phyloP scores from a whole-genome alignment of 2,329 filamentous ascomycete genomes.

The Dactylellina sp. region DNA sequence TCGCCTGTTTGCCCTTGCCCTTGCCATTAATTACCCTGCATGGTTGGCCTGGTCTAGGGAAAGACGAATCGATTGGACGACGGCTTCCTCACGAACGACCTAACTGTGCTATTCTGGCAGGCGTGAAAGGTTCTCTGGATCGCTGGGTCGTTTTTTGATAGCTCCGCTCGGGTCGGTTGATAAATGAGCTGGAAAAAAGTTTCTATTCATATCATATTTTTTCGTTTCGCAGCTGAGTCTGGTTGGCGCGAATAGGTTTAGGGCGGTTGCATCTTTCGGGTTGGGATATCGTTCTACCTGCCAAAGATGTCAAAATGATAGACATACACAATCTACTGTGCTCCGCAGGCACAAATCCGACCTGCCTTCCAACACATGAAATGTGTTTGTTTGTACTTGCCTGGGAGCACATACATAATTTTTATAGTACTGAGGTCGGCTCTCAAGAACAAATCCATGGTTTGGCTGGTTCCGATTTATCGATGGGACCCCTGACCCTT shows the following conservation, averaged over 20 bases:
- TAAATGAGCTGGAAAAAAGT: slow-evolving; percentile 15
- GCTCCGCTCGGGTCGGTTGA: slow-evolving; percentile 46
- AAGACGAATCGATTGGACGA: no score
- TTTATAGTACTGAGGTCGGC: background rate
- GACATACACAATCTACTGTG: no score
- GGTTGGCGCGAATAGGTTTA: slow-evolving; percentile 15
- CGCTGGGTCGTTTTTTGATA: background rate
- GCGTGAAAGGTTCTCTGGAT: slow-evolving; percentile 2
- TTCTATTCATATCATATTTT: slow-evolving; percentile 31
- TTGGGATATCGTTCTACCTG: slow-evolving; percentile 26
- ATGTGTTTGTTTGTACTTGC: slow-evolving; percentile 5
- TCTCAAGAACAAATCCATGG: slow-evolving; percentile 29
- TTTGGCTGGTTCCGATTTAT: slow-evolving; percentile 39
- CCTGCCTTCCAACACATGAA: background rate
- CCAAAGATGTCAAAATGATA: slow-evolving; percentile 24
- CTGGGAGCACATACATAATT: no score
- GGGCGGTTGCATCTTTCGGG: slow-evolving; percentile 28
- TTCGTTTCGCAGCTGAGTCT: slow-evolving; percentile 1
- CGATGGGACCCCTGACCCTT: slow-evolving; percentile 13
- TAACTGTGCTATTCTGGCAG: slow-evolving; percentile 20
- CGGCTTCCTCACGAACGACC: slow-evolving; percentile 21
- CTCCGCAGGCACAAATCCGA: background rate
- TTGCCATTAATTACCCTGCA: slow-evolving; percentile 16
- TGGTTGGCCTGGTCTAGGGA: background rate
- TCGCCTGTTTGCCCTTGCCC: slow-evolving; percentile 42